Conservation (phyloP, 306 rosid species). For the Rosa lucieae region DNA sequence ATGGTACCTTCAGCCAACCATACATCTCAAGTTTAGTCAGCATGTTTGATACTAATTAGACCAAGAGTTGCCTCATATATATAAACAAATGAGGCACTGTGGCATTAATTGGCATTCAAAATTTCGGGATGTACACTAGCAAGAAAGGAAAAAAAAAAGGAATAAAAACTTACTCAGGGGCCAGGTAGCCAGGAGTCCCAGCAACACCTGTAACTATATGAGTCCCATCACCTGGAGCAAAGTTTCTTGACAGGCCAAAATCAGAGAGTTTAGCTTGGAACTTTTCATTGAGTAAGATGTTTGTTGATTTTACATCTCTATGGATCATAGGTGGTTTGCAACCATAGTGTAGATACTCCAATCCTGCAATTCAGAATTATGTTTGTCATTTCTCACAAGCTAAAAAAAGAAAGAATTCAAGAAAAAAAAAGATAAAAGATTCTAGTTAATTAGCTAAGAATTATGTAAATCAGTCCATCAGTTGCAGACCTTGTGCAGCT, state of each 20-base stretch:
- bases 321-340: slow-evolving; percentile 36
- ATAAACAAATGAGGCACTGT: not conserved
- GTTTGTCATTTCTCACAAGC: not conserved
- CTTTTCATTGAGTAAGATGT: slow-evolving; percentile 43
- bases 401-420: not conserved
- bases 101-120: too few relatives aligned
- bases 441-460: too few relatives aligned
- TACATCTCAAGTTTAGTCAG: not conserved
- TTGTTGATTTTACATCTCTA: slow-evolving; percentile 53
- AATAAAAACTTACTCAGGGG: slow-evolving; percentile 44
- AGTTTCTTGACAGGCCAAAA: slow-evolving; percentile 45
- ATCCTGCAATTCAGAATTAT: slow-evolving; percentile 1
- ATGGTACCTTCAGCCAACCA: slow-evolving; percentile 24
- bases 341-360: slow-evolving; percentile 28
- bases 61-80: not conserved
- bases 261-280: slow-evolving; percentile 49
- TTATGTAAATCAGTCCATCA: slow-evolving; percentile 6
- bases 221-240: slow-evolving; percentile 27
- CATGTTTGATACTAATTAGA: not conserved
- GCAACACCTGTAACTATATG: slow-evolving; percentile 40
- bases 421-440: not conserved
- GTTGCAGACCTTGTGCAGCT: slow-evolving; percentile 36
- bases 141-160: too few relatives aligned
- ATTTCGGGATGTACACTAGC: too few relatives aligned
- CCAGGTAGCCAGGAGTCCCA: slow-evolving; percentile 44